Evolutionary conservation across 2,329 filamentous ascomycete species (phyloP).

Genomic region (Colletotrichum sp.): DNA sequence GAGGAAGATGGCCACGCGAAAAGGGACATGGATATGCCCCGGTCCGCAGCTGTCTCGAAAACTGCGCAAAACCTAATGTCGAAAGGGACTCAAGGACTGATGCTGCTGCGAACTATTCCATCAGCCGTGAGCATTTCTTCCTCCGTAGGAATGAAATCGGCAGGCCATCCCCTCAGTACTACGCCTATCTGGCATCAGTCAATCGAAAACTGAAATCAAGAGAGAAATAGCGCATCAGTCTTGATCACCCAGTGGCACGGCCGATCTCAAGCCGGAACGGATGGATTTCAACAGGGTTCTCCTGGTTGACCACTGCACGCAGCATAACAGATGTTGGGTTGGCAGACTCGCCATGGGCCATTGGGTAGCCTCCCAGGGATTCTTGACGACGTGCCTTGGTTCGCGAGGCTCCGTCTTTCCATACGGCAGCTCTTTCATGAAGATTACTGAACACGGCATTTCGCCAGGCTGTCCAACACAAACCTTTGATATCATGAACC

Average conservation of each 20-base stretch:
- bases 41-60: background rate
- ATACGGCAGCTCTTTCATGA: background rate
- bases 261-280: background rate
- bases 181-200: background rate
- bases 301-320: background rate
- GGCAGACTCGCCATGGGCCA: background rate
- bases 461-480: background rate
- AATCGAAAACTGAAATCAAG: background rate
- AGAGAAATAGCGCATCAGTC: background rate
- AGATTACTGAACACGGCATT: background rate
- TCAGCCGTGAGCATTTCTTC: background rate
- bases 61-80: background rate
- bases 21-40: background rate
- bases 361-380: background rate
- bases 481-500: background rate
- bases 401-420: background rate
- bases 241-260: background rate
- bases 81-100: background rate
- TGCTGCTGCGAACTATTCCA: background rate
- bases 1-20: conserved; percentile 7
- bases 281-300: background rate
- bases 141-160: background rate
- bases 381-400: conserved; percentile 2
- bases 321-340: background rate
- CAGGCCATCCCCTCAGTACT: background rate